Percentiles rank a stretch among this genome's conserved stretches.
Evolutionary conservation across 768 basidiomycete genomes (phyloP).

Genomic region (Daedaleopsis nitida): DNA sequence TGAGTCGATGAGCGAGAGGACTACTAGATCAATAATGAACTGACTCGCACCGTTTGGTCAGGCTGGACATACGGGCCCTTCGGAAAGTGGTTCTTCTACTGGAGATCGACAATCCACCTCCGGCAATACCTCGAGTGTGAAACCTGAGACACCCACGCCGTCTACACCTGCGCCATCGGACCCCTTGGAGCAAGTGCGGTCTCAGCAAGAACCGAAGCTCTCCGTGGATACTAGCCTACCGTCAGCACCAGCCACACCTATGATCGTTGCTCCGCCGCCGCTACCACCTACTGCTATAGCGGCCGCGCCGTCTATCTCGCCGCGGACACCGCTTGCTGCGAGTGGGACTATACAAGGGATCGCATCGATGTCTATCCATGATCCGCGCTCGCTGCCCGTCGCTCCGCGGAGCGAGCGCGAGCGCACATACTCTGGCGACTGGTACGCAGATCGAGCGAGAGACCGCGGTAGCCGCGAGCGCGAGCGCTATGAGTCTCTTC

Average conservation of each 20-base stretch:
- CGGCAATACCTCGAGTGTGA: not conserved
- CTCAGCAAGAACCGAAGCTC: not conserved
- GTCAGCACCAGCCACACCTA: not conserved
- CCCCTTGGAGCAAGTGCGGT: not conserved
- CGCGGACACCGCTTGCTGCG: not conserved
- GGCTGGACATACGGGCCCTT: not conserved
- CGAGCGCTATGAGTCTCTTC: not conserved
- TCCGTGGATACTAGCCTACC: not conserved
- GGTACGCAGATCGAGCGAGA: conserved; percentile 1
- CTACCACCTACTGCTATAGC: not conserved
- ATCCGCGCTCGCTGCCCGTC: not conserved
- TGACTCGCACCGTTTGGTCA: too few relatives aligned
- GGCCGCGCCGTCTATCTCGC: not conserved
- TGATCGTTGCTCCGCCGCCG: not conserved
- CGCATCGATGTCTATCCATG: not conserved
- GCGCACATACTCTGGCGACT: not conserved
- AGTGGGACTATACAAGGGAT: not conserved
- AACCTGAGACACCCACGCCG: not conserved
- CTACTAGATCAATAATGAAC: too few relatives aligned
- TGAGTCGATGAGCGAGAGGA: not conserved
- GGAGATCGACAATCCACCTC: not conserved
- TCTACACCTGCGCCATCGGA: not conserved
- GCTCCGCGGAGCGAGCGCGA: not conserved
- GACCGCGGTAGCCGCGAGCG: not conserved
- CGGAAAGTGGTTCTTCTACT: not conserved